Percentiles rank a stretch among this genome's conserved stretches.
Conservation (phyloP, 345 rosid genomes). For the Eucalyptus rudis region DNA sequence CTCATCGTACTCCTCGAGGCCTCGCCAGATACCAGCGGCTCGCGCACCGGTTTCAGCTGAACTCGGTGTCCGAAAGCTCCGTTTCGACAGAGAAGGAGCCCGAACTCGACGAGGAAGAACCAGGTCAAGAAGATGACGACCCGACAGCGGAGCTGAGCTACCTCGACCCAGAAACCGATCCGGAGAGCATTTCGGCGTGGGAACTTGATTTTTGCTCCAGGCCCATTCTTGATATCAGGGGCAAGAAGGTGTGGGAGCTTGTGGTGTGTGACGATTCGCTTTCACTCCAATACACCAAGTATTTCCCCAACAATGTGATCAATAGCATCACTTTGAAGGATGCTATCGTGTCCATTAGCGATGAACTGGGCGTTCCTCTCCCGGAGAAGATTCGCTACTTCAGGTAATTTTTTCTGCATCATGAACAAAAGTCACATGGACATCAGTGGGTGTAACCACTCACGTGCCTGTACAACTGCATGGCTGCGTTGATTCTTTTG, state of each 20-base stretch:
- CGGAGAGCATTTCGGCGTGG: constrained; percentile 72
- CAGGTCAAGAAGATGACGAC: constrained; percentile 34
- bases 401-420: constrained; percentile 23
- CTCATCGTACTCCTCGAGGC: constrained; percentile 5
- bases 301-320: constrained; percentile 83
- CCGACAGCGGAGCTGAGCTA: constrained; percentile 71
- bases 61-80: constrained; percentile 29
- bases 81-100: constrained; percentile 40
- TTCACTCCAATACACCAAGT: constrained; percentile 80
- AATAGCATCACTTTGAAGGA: constrained; percentile 82
- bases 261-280: constrained; percentile 82
- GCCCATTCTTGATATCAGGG: constrained; percentile 79
- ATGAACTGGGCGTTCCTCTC: constrained; percentile 63
- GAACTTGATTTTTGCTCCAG: constrained; percentile 92
- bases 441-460: not conserved
- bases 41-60: constrained; percentile 14
- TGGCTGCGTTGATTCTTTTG: not conserved
- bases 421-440: not conserved
- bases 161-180: constrained; percentile 69
- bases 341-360: constrained; percentile 50
- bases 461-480: not conserved
- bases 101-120: not conserved
- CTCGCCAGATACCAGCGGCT: constrained; percentile 1
- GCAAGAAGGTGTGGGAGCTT: constrained; percentile 94
- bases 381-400: constrained; percentile 78